A percentile compares a stretch with the other conserved stretches of the same genome.
These are phyloP conservation scores for Pachyrhizus erosus DNA, from an alignment of 306 rosid genomes.

Conservation along the genomic window DNA sequence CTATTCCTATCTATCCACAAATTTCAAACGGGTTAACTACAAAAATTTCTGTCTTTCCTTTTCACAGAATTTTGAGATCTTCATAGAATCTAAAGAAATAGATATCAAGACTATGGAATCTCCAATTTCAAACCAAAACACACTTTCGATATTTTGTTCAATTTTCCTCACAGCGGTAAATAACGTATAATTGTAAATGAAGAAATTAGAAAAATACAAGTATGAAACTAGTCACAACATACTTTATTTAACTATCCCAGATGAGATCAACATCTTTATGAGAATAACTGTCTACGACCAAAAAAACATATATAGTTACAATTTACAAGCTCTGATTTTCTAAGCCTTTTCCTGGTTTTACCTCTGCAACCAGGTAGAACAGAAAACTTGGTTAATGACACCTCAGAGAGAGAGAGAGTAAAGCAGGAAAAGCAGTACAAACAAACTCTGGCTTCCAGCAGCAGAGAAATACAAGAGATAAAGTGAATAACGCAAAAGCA, in stretches of 20 bases:
- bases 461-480: conserved; percentile 52
- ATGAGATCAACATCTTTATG: conserved; percentile 24
- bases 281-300: conserved; percentile 25
- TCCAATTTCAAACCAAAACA: conserved; percentile 17
- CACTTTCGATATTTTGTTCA: conserved; percentile 20
- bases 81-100: conserved; percentile 16
- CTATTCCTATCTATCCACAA: not conserved
- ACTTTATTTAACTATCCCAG: conserved; percentile 11
- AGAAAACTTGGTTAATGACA: conserved; percentile 20
- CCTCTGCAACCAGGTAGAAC: conserved; percentile 32
- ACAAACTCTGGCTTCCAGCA: conserved; percentile 47
- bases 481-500: conserved; percentile 60
- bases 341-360: conserved; percentile 5
- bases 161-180: conserved; percentile 2
- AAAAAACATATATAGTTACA: conserved; percentile 1
- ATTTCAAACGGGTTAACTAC: conserved; percentile 18
- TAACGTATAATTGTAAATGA: not conserved
- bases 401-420: conserved; percentile 25
- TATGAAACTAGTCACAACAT: not conserved
- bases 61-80: conserved; percentile 38
- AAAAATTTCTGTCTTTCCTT: conserved; percentile 30
- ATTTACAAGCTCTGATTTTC: conserved; percentile 24
- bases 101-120: conserved; percentile 43
- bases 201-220: not conserved
- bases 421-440: conserved; percentile 23